These are phyloP conservation scores for Fusarium graminum DNA, from an alignment of 2,329 filamentous ascomycete species.

Conservation along the genomic window DNA sequence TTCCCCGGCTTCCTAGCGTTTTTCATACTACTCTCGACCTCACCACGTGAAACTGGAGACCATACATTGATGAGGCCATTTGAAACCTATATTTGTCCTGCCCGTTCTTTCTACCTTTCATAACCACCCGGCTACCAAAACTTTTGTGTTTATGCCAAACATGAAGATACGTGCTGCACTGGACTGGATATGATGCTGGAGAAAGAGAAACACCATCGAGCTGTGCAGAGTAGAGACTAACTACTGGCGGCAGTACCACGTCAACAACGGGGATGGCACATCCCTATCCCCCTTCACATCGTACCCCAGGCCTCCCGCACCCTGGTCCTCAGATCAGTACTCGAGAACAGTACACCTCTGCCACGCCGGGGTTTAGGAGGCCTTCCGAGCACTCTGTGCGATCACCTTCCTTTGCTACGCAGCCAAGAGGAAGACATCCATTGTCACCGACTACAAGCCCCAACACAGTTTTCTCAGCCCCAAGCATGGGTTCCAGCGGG, in stretches of 20 bases:
- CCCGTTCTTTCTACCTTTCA: background rate
- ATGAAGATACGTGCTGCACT: conserved; percentile 15
- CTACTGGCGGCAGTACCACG: conserved; percentile 58
- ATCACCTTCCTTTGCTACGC: conserved; percentile 64
- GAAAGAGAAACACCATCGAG: conserved; percentile 13
- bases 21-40: conserved; percentile 15
- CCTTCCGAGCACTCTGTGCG: conserved; percentile 63
- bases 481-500: conserved; percentile 64
- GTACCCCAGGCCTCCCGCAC: conserved; percentile 65
- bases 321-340: conserved; percentile 62
- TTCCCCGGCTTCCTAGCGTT: conserved; percentile 7
- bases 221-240: conserved; percentile 38
- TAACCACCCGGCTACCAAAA: background rate
- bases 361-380: conserved; percentile 65
- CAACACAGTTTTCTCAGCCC: conserved; percentile 59
- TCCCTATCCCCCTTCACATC: conserved; percentile 59
- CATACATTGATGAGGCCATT: conserved; percentile 8
- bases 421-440: conserved; percentile 63
- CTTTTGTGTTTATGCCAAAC: conserved; percentile 2
- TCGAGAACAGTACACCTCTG: conserved; percentile 66
- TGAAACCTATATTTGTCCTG: background rate
- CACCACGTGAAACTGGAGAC: conserved; percentile 7
- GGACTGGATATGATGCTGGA: conserved; percentile 16
- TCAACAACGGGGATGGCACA: conserved; percentile 70
- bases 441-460: conserved; percentile 66